These are phyloP conservation scores for Alternaria triticina DNA, from an alignment of 2,329 filamentous ascomycete species.

Conservation along the genomic window DNA sequence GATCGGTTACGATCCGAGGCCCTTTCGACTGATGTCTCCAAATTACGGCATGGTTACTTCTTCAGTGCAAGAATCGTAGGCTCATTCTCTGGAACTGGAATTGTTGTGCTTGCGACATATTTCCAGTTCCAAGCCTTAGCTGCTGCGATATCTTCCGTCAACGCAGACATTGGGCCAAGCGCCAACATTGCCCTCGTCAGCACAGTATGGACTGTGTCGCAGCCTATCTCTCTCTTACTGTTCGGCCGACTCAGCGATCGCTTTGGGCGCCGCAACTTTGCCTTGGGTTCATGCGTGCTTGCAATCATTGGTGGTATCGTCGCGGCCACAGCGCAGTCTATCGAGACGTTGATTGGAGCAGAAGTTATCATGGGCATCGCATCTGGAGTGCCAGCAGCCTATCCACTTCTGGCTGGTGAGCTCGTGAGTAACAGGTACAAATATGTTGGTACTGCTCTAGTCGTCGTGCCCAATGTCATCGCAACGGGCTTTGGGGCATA, in stretches of 20 bases:
- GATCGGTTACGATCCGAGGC: background rate
- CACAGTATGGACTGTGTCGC: background rate
- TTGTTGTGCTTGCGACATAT: constrained; percentile 22
- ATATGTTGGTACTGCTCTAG: background rate
- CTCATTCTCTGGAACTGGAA: constrained; percentile 17
- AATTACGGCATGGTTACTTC: background rate
- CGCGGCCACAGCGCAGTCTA: background rate
- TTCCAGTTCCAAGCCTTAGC: constrained; percentile 23
- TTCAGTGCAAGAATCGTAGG: background rate
- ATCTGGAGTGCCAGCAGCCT: background rate
- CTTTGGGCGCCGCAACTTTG: background rate
- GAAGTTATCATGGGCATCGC: background rate
- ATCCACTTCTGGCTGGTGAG: background rate
- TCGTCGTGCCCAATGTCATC: background rate
- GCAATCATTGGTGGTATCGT: background rate
- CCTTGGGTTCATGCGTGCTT: background rate
- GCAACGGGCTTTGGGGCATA: background rate
- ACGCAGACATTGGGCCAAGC: constrained; percentile 19
- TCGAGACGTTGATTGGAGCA: background rate
- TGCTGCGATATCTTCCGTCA: constrained; percentile 9
- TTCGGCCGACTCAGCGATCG: background rate
- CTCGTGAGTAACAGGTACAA: background rate
- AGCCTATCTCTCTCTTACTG: background rate
- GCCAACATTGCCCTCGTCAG: background rate
- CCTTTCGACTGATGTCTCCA: background rate